Evolutionary conservation across 2,329 filamentous ascomycete genomes (phyloP), one percentile per base, ranked within the genome.

Genomic region (Alternaria atra): DNA sequence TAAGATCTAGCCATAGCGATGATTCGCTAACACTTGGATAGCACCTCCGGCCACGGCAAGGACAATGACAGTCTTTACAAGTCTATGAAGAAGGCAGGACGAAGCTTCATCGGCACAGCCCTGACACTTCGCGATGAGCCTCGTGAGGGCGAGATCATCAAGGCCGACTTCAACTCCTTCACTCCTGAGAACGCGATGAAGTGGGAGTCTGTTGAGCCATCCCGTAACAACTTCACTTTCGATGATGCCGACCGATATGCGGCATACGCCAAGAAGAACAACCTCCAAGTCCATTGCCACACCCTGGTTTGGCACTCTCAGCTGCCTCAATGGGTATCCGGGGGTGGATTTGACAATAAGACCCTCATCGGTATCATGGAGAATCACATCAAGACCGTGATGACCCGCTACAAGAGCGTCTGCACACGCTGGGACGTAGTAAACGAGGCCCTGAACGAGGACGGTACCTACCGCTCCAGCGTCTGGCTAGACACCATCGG

Each of bases 401-500:
- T 77, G 1, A 73, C 73, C 3, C 74, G 78, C 48, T 82, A 77
- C 69, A 78, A 78, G 64, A 76, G 74, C 10, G 69, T 70, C 15
- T 82, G 80, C 67, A 73, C 71, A 5, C 72, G 73, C 25, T 80
- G 79, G 79, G 79, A 81, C 50, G 78, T 79, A 6, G 77, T 79
- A 8, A 80, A 80, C 58, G 77, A 80, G 70, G 60, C 60, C 0
- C 9, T 62, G 39, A 52, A 60, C 52, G 81, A 83, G n/a, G 77
- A 81, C n/a, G 80, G 80, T 8, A 81, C 79, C 2, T 82, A 79
- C 65, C 79, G 81, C 51, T 52, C 73, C 12, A 80, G 66, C 52
- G 66, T 83, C 43, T 84, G 79, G 70, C 79, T 78, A 61, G 58
- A 77, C 43, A 77, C 73, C 40, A 83, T 84, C 51, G 82, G 82